These are phyloP conservation scores for Globisporangium orthogonon DNA, from an alignment of 352 stramenopile genomes.

Conservation along the genomic window DNA sequence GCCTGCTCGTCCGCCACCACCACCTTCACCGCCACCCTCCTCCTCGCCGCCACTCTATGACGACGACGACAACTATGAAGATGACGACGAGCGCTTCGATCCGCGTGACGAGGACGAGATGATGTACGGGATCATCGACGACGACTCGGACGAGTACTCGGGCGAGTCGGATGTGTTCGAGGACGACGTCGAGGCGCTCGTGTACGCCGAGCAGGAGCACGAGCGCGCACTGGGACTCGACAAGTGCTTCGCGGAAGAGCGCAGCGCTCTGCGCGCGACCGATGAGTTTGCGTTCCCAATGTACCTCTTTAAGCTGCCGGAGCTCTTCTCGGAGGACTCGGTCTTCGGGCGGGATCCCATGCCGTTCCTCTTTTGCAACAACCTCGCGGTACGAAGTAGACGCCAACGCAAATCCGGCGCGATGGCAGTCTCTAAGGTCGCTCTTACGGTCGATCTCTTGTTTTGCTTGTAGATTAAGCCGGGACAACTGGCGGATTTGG, in stretches of 20 bases:
- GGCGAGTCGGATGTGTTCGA: constrained; percentile 73
- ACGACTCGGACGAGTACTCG: constrained; percentile 40
- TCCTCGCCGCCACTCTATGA: background rate
- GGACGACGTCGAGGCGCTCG: constrained; percentile 58
- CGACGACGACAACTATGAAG: background rate
- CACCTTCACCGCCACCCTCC: no score
- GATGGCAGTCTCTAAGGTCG: no score
- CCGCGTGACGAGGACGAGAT: constrained; percentile 8
- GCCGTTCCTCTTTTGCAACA: constrained; percentile 77
- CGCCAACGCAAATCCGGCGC: no score
- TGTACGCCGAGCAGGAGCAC: constrained; percentile 41
- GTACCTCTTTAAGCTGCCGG: constrained; percentile 51
- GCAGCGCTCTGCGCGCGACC: constrained; percentile 18
- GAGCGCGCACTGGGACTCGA: constrained; percentile 40
- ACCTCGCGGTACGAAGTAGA: constrained; percentile 37
- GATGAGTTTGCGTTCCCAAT: constrained; percentile 40
- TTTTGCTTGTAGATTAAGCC: background rate
- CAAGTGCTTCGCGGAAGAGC: constrained; percentile 45
- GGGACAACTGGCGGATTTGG: background rate
- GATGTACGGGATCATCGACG: constrained; percentile 28
- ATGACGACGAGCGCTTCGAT: constrained; percentile 1
- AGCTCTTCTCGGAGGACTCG: constrained; percentile 45
- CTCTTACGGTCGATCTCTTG: no score
- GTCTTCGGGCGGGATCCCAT: constrained; percentile 56
- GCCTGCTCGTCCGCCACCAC: no score